Evolutionary conservation across 495 filamentous ascomycete genomes (phyloP), one percentile per base, ranked within the genome.

Genomic region (Annulohypoxylon stygium): DNA sequence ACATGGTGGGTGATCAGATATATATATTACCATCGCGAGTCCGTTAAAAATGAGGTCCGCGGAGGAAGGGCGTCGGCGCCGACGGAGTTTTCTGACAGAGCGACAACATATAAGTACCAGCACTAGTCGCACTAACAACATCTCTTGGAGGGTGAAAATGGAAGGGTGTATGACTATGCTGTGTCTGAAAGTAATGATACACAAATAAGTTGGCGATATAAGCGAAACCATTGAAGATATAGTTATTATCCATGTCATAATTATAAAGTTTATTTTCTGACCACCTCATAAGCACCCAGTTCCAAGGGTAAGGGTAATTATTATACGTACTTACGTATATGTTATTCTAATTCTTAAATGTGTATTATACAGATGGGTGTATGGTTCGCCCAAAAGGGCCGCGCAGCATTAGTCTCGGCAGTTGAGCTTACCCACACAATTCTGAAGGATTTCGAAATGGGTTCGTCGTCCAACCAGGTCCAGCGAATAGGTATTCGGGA

Each of bases 21-120:
- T 18, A 69, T 79, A 39, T 76, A 77, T 33, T 75, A 73, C 14
- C 63, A 30, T 14, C 73, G 77, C 10, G 75, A 79, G 57, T 30
- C 61, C 9, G 41, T 43, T 5, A 80, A 80, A 54, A 63, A 66
- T 9, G 41, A 48, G 11, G 16, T 69, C 14, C 61, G 62, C 4
- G 72, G 71, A 18, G 68, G 63, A 4, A 20, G 50, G 5, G 36
- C 50, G 6, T 11, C 58, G 8, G 45, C 57, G 3, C 41, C 74
- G 0, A 43, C 14, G 4, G 47, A 69, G 5, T 76, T 64, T 36
- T 75, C 73, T 8, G 78, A 80, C 25, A 75, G 76, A 23, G 69
- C 65, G 4, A 65, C 65, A 1, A 45, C 61, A 10, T 80, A 78
- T 50, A 78, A 76, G 47, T 80, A 80, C 26, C 72, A 76, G 61